Evolutionary conservation across 2,329 filamentous ascomycete species (phyloP), one percentile per base, ranked within the genome.

Genomic region (Cladophialophora immunda): DNA sequence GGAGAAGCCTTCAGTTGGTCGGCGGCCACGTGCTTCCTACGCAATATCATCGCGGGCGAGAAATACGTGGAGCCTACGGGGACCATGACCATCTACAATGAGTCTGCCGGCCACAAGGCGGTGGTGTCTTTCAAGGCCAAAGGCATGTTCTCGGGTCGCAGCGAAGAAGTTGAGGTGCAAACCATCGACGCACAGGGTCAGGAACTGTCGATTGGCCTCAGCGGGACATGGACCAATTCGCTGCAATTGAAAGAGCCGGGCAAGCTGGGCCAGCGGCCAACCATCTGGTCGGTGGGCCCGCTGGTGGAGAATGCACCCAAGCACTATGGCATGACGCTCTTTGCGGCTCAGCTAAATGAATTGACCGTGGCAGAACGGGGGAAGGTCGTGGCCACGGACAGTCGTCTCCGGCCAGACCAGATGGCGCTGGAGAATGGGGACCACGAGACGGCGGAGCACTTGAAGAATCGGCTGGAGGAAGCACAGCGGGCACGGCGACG

Each of bases 1-100:
- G 91, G 92, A 62, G 94, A 98, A 76, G 86, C 89, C 68, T 99
- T 94, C 81, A 94, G 90, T 73, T 99, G 93, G 93, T 90, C 87
- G 54, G 85, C 92, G 19, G 93, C 94, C 1, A 97, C 93, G 4
- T 92, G 92, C 71, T 98, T 97, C 80, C 81, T 99, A 62, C 89
- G 95, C 56, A 99, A 99, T 77, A 93, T 99, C 60, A 96, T 99
- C 63, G 94, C 97, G 74, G 95, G 95, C 45, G 95, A 99, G 79
- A 99, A 98, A 80, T 99, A 99, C 76, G 89, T 98, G 13, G 95
- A 99, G 80, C 95, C 95, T 0, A 92, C 96, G 0, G 94, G 94
- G 54, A 92, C 87, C 52, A 95, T 98, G 92, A 89, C 90, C 27
- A 87, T 99, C 36, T 81, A 87, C 71, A 94, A 94, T 77, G 95